Conservation (phyloP, 2,329 filamentous ascomycete genomes). For the Paraconiothyrium brasiliense region DNA sequence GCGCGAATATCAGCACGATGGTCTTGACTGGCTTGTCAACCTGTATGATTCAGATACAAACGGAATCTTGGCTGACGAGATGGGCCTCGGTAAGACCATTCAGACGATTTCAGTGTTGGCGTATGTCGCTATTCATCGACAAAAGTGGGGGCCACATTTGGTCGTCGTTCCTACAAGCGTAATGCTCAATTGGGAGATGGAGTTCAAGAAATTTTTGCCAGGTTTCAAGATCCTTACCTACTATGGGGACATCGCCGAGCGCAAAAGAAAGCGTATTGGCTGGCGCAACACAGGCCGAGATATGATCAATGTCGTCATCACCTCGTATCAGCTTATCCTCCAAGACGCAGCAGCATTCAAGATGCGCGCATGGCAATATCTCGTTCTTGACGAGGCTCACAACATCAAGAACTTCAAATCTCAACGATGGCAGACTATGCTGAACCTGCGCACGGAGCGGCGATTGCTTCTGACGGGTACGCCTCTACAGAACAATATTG, state of each 20-base stretch:
- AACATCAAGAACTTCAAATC: slow-evolving; percentile 99
- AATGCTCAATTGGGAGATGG: slow-evolving; percentile 99
- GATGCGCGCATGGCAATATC: slow-evolving; percentile 92
- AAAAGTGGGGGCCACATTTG: slow-evolving; percentile 94
- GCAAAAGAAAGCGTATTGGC: slow-evolving; percentile 86
- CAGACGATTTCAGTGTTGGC: slow-evolving; percentile 95
- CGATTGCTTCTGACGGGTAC: slow-evolving; percentile 91
- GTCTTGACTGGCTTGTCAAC: slow-evolving; percentile 95
- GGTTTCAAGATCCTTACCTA: slow-evolving; percentile 98
- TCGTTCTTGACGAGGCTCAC: slow-evolving; percentile 97
- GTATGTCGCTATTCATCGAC: slow-evolving; percentile 87
- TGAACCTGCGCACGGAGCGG: slow-evolving; percentile 91
- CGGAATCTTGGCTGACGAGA: slow-evolving; percentile 96
- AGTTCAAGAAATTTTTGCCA: slow-evolving; percentile 99
- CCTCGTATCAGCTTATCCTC: slow-evolving; percentile 94
- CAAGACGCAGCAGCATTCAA: slow-evolving; percentile 96
- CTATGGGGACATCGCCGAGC: slow-evolving; percentile 92
- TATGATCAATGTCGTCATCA: slow-evolving; percentile 96
- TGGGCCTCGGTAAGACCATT: slow-evolving; percentile 98
- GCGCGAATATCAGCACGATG: slow-evolving; percentile 95
- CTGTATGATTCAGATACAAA: slow-evolving; percentile 93
- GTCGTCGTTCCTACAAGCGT: slow-evolving; percentile 98
- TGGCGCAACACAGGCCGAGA: slow-evolving; percentile 84
- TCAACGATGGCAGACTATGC: slow-evolving; percentile 92
- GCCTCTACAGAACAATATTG: slow-evolving; percentile 94